Evolutionary conservation across 2,329 filamentous ascomycete species (phyloP), one percentile per base, ranked within the genome.

Genomic region (Chaetomiaceae sp.): DNA sequence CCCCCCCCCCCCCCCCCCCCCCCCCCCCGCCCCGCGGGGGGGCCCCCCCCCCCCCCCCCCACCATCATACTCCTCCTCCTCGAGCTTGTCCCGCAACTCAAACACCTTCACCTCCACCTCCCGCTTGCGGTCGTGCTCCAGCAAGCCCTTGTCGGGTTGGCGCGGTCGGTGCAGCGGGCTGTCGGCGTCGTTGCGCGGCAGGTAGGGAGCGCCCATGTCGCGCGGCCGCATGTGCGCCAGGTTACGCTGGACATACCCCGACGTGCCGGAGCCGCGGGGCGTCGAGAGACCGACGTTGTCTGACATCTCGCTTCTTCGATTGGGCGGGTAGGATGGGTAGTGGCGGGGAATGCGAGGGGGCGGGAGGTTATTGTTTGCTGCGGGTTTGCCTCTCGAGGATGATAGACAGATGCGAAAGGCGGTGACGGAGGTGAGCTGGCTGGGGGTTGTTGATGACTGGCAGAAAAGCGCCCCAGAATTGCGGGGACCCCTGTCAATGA

Each of bases 211-310:
- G 54, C 76, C 79, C 64, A 83, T 81, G 73, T 95, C 90, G 72
- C 92, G 90, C 27, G 89, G 90, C 67, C 81, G 84, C 63, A 96
- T 84, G 67, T 92, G 85, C 16, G 94, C 94, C 32, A 90, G 83
- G 75, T 97, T 99, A 71, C 90, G 89, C 73, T 97, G 92, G 52
- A 99, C 92, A 69, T 97, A 97, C 67, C 94, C 94, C 1, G 92
- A 97, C 53, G 94, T 99, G 43, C 94, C 94, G 67, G 89, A 95
- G 62, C 94, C 94, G 65, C 94, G 86, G 3, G 94, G 94, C 4
- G 94, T 99, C 53, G 87, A 85, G 64, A 99, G 89, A 53, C 94
- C 95, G 66, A 99, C 94, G 75, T 99, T 99, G 61, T 94, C 90
- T 56, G 91, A 94, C 94, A 97, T 97, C 7, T 8, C 30, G 7